Evolutionary conservation across 2,329 filamentous ascomycete species (phyloP), one percentile per base, ranked within the genome.

Genomic region (Penicillium sp.): DNA sequence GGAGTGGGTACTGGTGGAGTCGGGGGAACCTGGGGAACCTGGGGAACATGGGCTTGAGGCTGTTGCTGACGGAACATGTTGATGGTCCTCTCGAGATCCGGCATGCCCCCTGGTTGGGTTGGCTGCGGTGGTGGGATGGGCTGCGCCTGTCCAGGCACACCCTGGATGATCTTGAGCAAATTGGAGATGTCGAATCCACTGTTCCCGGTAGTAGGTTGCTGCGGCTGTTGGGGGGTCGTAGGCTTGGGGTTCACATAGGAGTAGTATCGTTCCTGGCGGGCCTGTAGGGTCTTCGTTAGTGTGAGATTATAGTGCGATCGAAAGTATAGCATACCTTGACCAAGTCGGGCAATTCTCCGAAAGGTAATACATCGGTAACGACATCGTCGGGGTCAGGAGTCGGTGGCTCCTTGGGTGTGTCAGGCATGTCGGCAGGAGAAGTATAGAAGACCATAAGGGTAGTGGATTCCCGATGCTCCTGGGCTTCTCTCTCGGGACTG

Each of bases 371-470:
- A 15, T 70, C 70, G 2, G 61, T 43, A 15, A 58, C 61, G 3
- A 55, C 38, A 45, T 74, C 72, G 28, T 72, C 69, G 5, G 63
- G 62, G 33, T 64, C 63, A 12, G 64, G 58, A 19, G 65, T 58
- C 24, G 70, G 67, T 13, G 73, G 72, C 46, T 77, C 74, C 53
- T 73, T 75, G 6, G 74, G 72, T 4, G 72, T 70, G 5, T 67
- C 55, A 6, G 74, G 74, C 41, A 75, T 65, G 53, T 77, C 74
- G 4, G 67, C 66, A 41, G 66, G 63, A 26, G 69, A 72, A 2
- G 72, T 67, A 54, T 76, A 74, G 53, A 75, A 70, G 1, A 72
- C 72, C 69, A 75, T 75, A 33, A 77, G 64, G 3, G 72, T 74
- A 21, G 63, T 74, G 39, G 67, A 61, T 57, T 77, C 74, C 29